These are phyloP conservation scores for Clonostachys sp. DNA, from an alignment of 2,329 filamentous ascomycete species.

Conservation along the genomic window DNA sequence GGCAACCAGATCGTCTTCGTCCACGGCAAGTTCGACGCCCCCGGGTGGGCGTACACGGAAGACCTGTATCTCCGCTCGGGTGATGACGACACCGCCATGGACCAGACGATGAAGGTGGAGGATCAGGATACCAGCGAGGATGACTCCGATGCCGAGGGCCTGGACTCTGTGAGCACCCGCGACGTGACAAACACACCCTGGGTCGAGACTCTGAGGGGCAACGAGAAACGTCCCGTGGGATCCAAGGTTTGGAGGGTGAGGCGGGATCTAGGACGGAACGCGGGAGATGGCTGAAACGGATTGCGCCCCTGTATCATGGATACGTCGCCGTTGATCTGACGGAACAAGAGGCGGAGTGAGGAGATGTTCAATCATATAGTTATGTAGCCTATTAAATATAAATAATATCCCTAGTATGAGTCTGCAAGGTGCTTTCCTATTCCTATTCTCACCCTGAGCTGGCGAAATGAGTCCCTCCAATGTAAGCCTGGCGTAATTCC, in stretches of 20 bases:
- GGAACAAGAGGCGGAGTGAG: too few species aligned
- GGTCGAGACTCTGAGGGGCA: slow-evolving; percentile 53
- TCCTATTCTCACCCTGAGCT: too few species aligned
- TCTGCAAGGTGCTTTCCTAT: too few species aligned
- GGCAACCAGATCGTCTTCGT: slow-evolving; percentile 56
- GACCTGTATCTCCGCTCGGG: slow-evolving; percentile 41
- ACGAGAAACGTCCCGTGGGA: slow-evolving; percentile 51
- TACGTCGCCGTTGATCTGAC: too few species aligned
- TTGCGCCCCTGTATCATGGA: too few species aligned
- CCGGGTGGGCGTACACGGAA: slow-evolving; percentile 67
- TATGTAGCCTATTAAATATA: too few species aligned
- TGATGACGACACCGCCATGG: slow-evolving; percentile 16
- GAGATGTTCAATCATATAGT: too few species aligned
- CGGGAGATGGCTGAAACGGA: background rate
- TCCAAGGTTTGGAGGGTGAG: slow-evolving; percentile 60
- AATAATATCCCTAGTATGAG: too few species aligned
- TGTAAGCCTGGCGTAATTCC: too few species aligned
- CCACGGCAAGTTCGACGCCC: slow-evolving; percentile 63
- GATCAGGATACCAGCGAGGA: slow-evolving; percentile 28
- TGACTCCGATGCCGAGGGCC: slow-evolving; percentile 17
- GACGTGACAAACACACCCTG: slow-evolving; percentile 40
- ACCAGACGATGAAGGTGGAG: slow-evolving; percentile 19
- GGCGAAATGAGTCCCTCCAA: too few species aligned
- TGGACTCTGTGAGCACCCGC: slow-evolving; percentile 6
- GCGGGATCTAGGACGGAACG: slow-evolving; percentile 49